Evolutionary conservation across 1,284 basidiomycete genomes (phyloP).

Genomic region (Chalciporus sp.): DNA sequence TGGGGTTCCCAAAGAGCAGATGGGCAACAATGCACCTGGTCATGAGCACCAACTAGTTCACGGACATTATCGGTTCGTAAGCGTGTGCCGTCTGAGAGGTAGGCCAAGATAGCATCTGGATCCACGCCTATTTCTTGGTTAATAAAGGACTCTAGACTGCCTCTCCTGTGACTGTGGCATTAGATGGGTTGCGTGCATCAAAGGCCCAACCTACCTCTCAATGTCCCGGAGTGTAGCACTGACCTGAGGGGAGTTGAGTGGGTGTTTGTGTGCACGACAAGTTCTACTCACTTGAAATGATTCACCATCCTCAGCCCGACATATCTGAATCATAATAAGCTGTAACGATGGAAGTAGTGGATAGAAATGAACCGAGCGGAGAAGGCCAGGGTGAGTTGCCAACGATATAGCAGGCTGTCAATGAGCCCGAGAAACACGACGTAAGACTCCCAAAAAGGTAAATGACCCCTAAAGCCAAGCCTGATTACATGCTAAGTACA

Average conservation of each 20-base stretch:
- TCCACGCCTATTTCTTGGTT: conserved; percentile 68
- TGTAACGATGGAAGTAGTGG: conserved; percentile 3
- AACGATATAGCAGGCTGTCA: not conserved
- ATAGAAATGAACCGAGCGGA: conserved; percentile 4
- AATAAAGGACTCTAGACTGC: conserved; percentile 65
- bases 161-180: conserved; percentile 45
- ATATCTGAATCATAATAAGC: conserved; percentile 65
- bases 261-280: not conserved
- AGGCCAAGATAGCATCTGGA: conserved; percentile 68
- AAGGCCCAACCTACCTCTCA: conserved; percentile 52
- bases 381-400: not conserved
- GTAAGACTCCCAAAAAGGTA: conserved; percentile 24
- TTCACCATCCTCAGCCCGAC: conserved; percentile 74
- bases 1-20: not conserved
- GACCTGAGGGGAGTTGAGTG: conserved; percentile 45
- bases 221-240: conserved; percentile 71
- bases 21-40: conserved; percentile 51
- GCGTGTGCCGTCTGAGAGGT: conserved; percentile 73
- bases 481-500: not conserved
- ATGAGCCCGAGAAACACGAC: conserved; percentile 18
- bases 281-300: conserved; percentile 44
- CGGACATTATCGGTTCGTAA: conserved; percentile 68
- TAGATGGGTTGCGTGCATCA: conserved; percentile 9
- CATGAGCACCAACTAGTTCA: conserved; percentile 69
- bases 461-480: conserved; percentile 20